A percentile compares a stretch with the other conserved stretches of the same genome.
These are phyloP conservation scores for Dryadomyces quercus-mongolicae DNA, from an alignment of 2,329 filamentous ascomycete genomes.

Conservation along the genomic window DNA sequence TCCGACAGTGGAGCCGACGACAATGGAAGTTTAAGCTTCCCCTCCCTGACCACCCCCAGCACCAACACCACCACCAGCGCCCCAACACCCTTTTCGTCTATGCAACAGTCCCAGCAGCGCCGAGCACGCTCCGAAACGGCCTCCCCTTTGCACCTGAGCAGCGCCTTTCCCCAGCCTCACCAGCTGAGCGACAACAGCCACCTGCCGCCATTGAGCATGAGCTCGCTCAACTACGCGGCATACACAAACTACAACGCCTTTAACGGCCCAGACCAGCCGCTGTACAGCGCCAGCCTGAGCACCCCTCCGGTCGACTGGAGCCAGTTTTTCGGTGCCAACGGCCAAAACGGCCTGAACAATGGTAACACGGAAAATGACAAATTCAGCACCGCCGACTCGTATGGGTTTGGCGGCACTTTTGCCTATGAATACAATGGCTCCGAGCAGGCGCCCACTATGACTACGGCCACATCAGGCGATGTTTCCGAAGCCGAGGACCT, in stretches of 20 bases:
- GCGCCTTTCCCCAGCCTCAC: constrained; percentile 7
- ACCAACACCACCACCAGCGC: constrained; percentile 17
- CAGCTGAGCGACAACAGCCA: constrained; percentile 24
- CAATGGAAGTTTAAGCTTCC: neutral
- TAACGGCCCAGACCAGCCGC: constrained; percentile 40
- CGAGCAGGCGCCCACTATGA: constrained; percentile 42
- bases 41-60: constrained; percentile 15
- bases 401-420: constrained; percentile 42
- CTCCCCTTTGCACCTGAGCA: constrained; percentile 44
- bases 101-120: constrained; percentile 25
- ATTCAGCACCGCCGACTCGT: constrained; percentile 37
- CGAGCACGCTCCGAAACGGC: constrained; percentile 49
- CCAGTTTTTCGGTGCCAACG: constrained; percentile 34
- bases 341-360: constrained; percentile 31
- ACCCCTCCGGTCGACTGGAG: constrained; percentile 43
- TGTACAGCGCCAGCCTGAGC: constrained; percentile 50
- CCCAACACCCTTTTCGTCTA: constrained; percentile 16
- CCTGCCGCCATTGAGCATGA: constrained; percentile 46
- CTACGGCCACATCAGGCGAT: constrained; percentile 51
- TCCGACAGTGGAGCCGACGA: constrained; percentile 10
- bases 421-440: constrained; percentile 41
- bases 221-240: constrained; percentile 38
- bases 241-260: constrained; percentile 31
- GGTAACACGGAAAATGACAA: constrained; percentile 28
- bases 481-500: constrained; percentile 56